A percentile compares a stretch with the other conserved stretches of the same genome.
phyloP scores from a whole-genome alignment of 139 green algal genomes.

The Monoraphidium neglectum region DNA sequence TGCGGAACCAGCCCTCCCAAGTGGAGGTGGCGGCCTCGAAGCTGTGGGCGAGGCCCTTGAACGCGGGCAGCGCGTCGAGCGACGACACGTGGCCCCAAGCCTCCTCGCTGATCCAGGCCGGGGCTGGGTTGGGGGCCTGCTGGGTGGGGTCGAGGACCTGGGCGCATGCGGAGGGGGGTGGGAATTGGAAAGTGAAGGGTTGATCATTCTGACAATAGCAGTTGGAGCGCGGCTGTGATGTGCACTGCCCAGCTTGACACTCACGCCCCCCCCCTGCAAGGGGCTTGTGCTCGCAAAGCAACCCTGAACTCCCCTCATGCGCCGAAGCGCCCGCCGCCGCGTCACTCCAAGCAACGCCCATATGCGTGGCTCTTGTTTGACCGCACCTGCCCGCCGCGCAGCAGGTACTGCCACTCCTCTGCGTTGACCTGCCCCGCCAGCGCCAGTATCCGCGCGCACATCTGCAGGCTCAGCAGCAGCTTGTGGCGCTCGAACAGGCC shows the following conservation, averaged over 20 bases:
- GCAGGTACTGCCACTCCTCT: constrained; percentile 86
- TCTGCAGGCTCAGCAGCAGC: constrained; percentile 89
- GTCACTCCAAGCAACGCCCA: too few relatives aligned
- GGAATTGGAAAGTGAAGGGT: too few relatives aligned
- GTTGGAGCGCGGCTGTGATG: too few relatives aligned
- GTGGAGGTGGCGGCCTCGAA: constrained; percentile 46
- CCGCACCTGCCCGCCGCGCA: constrained; percentile 68
- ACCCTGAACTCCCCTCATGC: too few relatives aligned
- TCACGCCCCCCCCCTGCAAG: too few relatives aligned
- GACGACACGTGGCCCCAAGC: constrained; percentile 83
- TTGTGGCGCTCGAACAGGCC: constrained; percentile 96
- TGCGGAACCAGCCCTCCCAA: constrained; percentile 72
- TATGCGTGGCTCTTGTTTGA: neutral
- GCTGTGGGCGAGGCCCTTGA: constrained; percentile 60
- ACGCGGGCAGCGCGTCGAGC: constrained; percentile 74
- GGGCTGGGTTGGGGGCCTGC: constrained; percentile 69
- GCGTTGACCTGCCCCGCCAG: constrained; percentile 62
- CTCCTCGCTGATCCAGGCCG: constrained; percentile 73
- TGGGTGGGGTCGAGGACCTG: constrained; percentile 62
- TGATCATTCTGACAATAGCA: too few relatives aligned
- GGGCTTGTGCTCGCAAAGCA: too few relatives aligned
- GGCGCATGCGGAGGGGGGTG: neutral
- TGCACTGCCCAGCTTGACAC: too few relatives aligned
- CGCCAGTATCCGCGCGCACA: constrained; percentile 76
- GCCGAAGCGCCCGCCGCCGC: too few relatives aligned